Percentiles rank a stretch among this genome's conserved stretches.
These are phyloP conservation scores for Lactifluus piperatus DNA, from an alignment of 768 basidiomycete species.

Conservation along the genomic window DNA sequence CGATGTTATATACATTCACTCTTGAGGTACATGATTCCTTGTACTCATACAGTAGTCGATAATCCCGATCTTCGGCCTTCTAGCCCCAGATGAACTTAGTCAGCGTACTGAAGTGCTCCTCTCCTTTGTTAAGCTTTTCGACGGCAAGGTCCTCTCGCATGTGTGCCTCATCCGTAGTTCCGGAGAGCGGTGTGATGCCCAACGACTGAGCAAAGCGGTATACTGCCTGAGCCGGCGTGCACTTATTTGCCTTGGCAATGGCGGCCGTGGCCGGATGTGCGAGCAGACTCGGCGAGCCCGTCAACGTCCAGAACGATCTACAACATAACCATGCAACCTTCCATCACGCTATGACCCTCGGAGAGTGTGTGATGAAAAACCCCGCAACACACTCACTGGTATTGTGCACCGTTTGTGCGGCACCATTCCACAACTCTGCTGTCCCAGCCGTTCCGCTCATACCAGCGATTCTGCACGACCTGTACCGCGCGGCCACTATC, in stretches of 20 bases:
- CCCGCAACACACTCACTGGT: constrained; percentile 44
- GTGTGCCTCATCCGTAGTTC: constrained; percentile 58
- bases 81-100: constrained; percentile 28
- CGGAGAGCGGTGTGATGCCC: constrained; percentile 65
- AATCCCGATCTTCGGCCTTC: neutral
- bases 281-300: constrained; percentile 63
- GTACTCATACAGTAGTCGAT: neutral
- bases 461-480: constrained; percentile 83
- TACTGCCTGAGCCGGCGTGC: constrained; percentile 57
- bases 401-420: constrained; percentile 50
- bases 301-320: constrained; percentile 84
- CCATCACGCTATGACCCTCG: neutral
- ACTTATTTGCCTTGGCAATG: constrained; percentile 37
- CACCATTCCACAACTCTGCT: constrained; percentile 56
- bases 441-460: constrained; percentile 74
- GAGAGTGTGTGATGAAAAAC: neutral
- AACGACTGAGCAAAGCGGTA: constrained; percentile 61
- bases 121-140: constrained; percentile 30
- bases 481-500: constrained; percentile 45
- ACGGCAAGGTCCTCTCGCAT: constrained; percentile 57
- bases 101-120: constrained; percentile 24
- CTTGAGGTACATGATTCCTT: neutral
- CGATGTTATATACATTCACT: neutral
- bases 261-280: constrained; percentile 36
- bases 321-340: neutral